A percentile compares a stretch with the other conserved stretches of the same genome.
These are phyloP conservation scores for Brasilioporus rufonigricans DNA, from an alignment of 768 basidiomycete species.

Conservation along the genomic window DNA sequence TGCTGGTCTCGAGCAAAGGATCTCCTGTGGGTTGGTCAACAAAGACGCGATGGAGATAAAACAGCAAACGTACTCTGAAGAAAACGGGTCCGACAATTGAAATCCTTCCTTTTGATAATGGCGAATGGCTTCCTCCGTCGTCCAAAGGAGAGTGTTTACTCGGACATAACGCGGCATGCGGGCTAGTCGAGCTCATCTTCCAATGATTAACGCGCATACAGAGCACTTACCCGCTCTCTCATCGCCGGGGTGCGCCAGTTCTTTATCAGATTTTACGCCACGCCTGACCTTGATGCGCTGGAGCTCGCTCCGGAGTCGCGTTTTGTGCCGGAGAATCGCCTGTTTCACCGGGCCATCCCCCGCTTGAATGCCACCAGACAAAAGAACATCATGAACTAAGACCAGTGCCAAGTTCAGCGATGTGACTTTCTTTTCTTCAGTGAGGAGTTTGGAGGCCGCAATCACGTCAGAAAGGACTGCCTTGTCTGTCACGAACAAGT, in stretches of 20 bases:
- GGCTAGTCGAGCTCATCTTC: conserved; percentile 37
- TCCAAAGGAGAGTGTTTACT: conserved; percentile 73
- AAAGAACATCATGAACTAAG: conserved; percentile 86
- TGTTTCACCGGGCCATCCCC: conserved; percentile 90
- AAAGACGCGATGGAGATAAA: neutral
- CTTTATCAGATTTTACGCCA: conserved; percentile 60
- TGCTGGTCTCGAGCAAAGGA: conserved; percentile 75
- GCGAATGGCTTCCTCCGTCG: conserved; percentile 59
- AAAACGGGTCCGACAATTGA: conserved; percentile 47
- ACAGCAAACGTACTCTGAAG: conserved; percentile 42
- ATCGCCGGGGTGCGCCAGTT: conserved; percentile 62
- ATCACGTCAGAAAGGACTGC: conserved; percentile 71
- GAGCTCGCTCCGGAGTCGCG: conserved; percentile 82
- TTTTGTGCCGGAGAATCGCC: conserved; percentile 84
- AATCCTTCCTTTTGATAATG: conserved; percentile 59
- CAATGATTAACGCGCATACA: neutral
- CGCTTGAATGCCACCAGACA: conserved; percentile 84
- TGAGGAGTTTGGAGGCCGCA: conserved; percentile 60
- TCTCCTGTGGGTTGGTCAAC: conserved; percentile 39
- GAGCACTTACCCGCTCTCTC: conserved; percentile 55
- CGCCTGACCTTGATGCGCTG: conserved; percentile 78
- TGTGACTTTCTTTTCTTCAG: conserved; percentile 72
- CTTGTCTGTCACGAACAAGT: conserved; percentile 55
- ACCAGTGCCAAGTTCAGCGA: conserved; percentile 77
- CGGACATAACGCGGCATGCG: conserved; percentile 82